Base-by-base conservation (phyloP, 495 filamentous ascomycete species). In the Usnea hakonensis region DNA sequence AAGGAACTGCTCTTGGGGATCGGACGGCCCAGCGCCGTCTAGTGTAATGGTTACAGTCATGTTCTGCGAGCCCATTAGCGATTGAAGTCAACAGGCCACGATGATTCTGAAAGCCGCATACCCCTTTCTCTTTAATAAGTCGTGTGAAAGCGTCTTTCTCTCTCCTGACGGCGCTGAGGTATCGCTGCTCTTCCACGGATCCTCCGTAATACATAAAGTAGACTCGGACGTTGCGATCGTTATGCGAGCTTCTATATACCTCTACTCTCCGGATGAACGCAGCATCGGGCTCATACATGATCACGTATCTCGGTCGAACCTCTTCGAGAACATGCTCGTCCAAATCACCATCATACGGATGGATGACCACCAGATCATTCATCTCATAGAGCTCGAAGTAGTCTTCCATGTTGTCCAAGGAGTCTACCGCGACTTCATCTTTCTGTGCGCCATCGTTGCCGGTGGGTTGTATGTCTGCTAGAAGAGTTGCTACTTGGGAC, bases 281-380 rank as follows among this genome's bases (percentile, higher is more conserved):
- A n/a, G 91, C 83, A 67, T 97, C 92, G 21, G 95, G 91, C 70
- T 97, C 93, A 73, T 97, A 98, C 94, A 98, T 97, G 70, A 98
- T 89, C 52, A 98, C 90, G 73, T 96, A 97, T 43, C 89, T 85
- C 1, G 94, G 94, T 59, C 88, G 90, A 61, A 91, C 78, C 75
- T 98, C 94, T 71, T 97, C 95, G 2, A 98, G 81, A 26, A 97
- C 79, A 72, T 96, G 90, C 68, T 97, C 95, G 75, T 97, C 95
- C 80, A 91, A 89, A 70, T 98, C 94, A 13, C 91, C 94, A 69
- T 90, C 88, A 72, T 95, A 98, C 3, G 94, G 89, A 73, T 97
- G 94, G 46, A 97, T 79, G 54, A 96, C 83, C 26, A 96, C 81
- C 30, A 97, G 77, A 66, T 96, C 87, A 48, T 90, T 83, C 87